These are phyloP conservation scores for Sanghuangporus sanghuang DNA, from an alignment of 1,284 basidiomycete species.

Conservation along the genomic window DNA sequence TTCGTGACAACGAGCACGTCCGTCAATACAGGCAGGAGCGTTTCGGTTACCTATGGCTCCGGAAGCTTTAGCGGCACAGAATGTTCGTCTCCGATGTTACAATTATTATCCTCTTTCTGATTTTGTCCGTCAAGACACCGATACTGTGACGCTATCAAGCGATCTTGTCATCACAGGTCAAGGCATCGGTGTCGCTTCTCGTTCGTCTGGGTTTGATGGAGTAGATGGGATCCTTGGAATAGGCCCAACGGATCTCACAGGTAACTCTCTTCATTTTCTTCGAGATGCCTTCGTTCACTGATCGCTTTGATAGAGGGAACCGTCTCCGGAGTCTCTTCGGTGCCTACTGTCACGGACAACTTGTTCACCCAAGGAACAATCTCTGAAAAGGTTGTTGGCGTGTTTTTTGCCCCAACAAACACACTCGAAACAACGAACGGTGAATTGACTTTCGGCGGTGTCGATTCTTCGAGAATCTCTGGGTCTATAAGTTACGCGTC, in stretches of 20 bases:
- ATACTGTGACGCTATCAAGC: slow-evolving; percentile 19
- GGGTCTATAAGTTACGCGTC: slow-evolving; percentile 13
- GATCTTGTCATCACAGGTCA: slow-evolving; percentile 18
- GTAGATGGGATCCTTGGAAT: slow-evolving; percentile 20
- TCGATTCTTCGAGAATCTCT: slow-evolving; percentile 21
- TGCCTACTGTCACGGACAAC: slow-evolving; percentile 25
- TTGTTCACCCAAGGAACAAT: slow-evolving; percentile 21
- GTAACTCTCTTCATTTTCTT: no score
- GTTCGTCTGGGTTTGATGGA: slow-evolving; percentile 17
- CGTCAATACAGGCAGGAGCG: no score
- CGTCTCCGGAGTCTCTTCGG: slow-evolving; percentile 11
- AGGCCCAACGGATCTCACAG: slow-evolving; percentile 23
- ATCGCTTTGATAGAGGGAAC: slow-evolving; percentile 9
- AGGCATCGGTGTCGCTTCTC: slow-evolving; percentile 20
- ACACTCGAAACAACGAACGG: slow-evolving; percentile 19
- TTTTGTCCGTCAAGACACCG: slow-evolving; percentile 5
- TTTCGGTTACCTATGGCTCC: slow-evolving; percentile 17
- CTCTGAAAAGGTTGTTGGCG: slow-evolving; percentile 20
- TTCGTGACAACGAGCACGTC: no score
- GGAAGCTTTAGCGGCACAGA: slow-evolving; percentile 19
- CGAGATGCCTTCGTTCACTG: no score
- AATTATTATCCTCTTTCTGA: not conserved
- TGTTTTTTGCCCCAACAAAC: slow-evolving; percentile 23
- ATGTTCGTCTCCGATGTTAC: slow-evolving; percentile 1
- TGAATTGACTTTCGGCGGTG: slow-evolving; percentile 23